Evolutionary conservation across 352 stramenopile genomes (phyloP).

Genomic region (Globisporangium takayamanum): DNA sequence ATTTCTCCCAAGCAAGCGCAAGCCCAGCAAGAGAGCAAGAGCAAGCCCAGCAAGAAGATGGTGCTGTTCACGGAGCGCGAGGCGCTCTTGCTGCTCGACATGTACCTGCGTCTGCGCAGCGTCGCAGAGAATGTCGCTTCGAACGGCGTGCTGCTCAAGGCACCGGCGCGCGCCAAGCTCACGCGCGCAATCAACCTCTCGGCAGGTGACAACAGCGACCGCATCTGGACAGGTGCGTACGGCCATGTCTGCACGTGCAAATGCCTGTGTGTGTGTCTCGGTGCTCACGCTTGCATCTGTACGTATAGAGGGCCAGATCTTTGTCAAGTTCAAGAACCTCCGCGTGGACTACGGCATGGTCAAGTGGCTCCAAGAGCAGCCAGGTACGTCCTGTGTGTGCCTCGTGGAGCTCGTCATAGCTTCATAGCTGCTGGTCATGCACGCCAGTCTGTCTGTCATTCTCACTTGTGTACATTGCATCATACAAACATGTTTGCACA

Average conservation of each 20-base stretch:
- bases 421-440: too few relatives aligned
- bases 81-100: conserved; percentile 40
- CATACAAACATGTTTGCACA: neutral
- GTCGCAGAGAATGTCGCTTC: conserved; percentile 39
- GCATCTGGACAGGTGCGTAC: conserved; percentile 29
- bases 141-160: conserved; percentile 40
- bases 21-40: neutral
- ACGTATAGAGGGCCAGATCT: conserved; percentile 34
- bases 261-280: neutral
- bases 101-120: conserved; percentile 34
- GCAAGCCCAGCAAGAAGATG: conserved; percentile 16
- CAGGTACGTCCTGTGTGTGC: conserved; percentile 10
- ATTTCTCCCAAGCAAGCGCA: neutral
- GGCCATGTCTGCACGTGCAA: neutral
- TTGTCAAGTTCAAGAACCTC: conserved; percentile 65
- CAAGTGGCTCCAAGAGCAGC: conserved; percentile 38
- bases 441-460: neutral
- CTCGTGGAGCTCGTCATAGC: too few relatives aligned
- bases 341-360: conserved; percentile 45
- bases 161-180: conserved; percentile 35
- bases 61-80: conserved; percentile 54
- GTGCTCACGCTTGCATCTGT: neutral
- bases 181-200: conserved; percentile 34
- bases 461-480: neutral
- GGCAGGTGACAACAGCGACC: conserved; percentile 21